Percentiles rank a stretch among this genome's conserved stretches.
These are phyloP conservation scores for Blepharisma japonicum DNA, from an alignment of 73 alveolate species.

Conservation along the genomic window DNA sequence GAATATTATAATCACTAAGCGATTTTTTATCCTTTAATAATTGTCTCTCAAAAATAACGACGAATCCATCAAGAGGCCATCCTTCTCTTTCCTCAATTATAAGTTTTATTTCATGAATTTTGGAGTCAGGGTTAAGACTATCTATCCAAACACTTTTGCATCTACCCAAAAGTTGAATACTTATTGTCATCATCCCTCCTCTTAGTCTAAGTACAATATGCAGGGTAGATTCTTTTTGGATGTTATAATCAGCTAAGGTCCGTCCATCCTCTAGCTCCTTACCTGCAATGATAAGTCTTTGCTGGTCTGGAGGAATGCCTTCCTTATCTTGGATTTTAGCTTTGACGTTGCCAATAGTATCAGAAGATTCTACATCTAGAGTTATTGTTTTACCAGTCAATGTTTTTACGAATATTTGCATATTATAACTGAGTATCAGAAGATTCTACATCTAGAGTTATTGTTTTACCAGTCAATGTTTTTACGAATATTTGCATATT, in stretches of 20 bases:
- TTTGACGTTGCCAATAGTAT: constrained; percentile 15
- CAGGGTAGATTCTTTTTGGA: constrained; percentile 30
- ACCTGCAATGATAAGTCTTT: constrained; percentile 36
- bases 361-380: constrained; percentile 24
- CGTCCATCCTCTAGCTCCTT: constrained; percentile 10
- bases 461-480: constrained; percentile 30
- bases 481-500: constrained; percentile 26
- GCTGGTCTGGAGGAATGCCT: constrained; percentile 31
- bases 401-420: constrained; percentile 18
- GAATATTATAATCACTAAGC: too few relatives aligned
- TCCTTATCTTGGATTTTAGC: constrained; percentile 7
- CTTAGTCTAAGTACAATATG: neutral
- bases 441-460: neutral
- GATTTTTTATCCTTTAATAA: too few relatives aligned
- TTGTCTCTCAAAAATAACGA: too few relatives aligned
- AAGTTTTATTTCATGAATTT: too few relatives aligned
- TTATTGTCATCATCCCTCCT: too few relatives aligned
- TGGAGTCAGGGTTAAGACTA: too few relatives aligned
- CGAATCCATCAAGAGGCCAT: too few relatives aligned
- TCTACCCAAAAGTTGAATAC: too few relatives aligned
- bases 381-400: constrained; percentile 30
- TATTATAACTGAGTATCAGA: constrained; percentile 38
- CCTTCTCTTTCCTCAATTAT: too few relatives aligned
- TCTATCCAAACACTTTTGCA: too few relatives aligned
- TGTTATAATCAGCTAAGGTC: constrained; percentile 28